Percentiles rank a stretch among this genome's conserved stretches.
Conservation (phyloP, 768 basidiomycete genomes). For the Calocera viscosa region DNA sequence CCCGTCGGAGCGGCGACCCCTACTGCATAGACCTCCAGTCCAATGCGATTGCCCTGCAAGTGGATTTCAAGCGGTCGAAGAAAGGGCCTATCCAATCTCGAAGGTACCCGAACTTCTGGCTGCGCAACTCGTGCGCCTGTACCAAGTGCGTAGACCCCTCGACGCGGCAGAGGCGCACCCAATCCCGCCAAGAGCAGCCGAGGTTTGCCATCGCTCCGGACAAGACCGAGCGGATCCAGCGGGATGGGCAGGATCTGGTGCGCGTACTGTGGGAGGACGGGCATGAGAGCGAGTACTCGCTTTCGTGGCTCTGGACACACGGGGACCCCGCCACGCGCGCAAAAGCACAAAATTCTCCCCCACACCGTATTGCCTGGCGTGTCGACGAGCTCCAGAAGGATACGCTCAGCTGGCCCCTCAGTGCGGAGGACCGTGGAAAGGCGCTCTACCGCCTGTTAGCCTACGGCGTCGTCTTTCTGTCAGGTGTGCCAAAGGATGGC, state of each 20-base stretch:
- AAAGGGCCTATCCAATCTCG: no score
- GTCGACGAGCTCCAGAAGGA: slow-evolving; percentile 28
- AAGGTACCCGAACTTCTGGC: slow-evolving; percentile 65
- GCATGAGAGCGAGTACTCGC: slow-evolving; percentile 17
- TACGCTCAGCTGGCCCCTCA: slow-evolving; percentile 45
- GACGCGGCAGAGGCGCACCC: slow-evolving; percentile 63
- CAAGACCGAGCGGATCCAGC: slow-evolving; percentile 31
- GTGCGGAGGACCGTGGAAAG: slow-evolving; percentile 36
- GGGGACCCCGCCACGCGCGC: slow-evolving; percentile 13
- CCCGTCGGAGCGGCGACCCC: no score
- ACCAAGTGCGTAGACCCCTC: slow-evolving; percentile 60
- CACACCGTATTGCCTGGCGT: slow-evolving; percentile 35
- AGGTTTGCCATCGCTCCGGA: slow-evolving; percentile 26
- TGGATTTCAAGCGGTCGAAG: no score
- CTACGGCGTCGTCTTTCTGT: slow-evolving; percentile 63
- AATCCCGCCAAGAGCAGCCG: slow-evolving; percentile 42
- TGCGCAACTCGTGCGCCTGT: slow-evolving; percentile 76
- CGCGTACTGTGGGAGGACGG: slow-evolving; percentile 36
- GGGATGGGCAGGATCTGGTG: slow-evolving; percentile 32
- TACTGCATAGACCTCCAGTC: no score
- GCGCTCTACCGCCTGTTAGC: slow-evolving; percentile 58
- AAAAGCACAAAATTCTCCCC: background rate
- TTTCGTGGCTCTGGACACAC: slow-evolving; percentile 32
- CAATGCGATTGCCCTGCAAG: no score
- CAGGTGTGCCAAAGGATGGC: slow-evolving; percentile 50